These are phyloP conservation scores for Rostrohypoxylon terebratum DNA, from an alignment of 495 filamentous ascomycete species.

Conservation along the genomic window DNA sequence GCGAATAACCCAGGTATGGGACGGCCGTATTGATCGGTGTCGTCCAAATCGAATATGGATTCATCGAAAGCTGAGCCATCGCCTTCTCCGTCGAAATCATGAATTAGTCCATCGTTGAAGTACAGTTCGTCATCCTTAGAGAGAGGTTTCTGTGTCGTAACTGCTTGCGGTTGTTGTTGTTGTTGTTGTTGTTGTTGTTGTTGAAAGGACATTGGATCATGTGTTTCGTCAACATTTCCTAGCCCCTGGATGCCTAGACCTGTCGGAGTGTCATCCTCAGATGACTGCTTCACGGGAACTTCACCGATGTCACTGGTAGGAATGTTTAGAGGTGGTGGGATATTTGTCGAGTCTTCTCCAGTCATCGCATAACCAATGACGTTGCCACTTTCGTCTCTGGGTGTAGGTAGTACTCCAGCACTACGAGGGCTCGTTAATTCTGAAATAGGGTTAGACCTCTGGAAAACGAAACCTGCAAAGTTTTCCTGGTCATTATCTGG, in stretches of 20 bases:
- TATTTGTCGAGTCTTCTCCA: conserved; percentile 55
- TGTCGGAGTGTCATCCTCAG: conserved; percentile 36
- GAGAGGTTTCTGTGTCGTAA: conserved; percentile 30
- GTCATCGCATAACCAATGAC: conserved; percentile 64
- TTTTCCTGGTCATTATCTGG: conserved; percentile 65
- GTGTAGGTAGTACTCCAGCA: conserved; percentile 61
- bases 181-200: conserved; percentile 20
- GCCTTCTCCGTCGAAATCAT: conserved; percentile 62
- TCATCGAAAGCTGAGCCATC: conserved; percentile 76
- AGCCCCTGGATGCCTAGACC: conserved; percentile 55
- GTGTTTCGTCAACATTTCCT: conserved; percentile 32
- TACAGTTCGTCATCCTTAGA: conserved; percentile 79
- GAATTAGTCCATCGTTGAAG: conserved; percentile 78
- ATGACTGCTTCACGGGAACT: conserved; percentile 8
- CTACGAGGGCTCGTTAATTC: conserved; percentile 60
- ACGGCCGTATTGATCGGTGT: conserved; percentile 66
- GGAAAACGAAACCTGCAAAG: conserved; percentile 65
- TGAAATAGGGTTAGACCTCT: conserved; percentile 63
- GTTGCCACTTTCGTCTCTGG: conserved; percentile 64
- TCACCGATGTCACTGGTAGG: conserved; percentile 2
- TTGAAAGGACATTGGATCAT: conserved; percentile 20
- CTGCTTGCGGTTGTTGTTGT: conserved; percentile 23
- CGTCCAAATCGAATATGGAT: conserved; percentile 79
- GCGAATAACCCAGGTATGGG: conserved; percentile 64
- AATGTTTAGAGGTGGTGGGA: conserved; percentile 26